Conservation (phyloP, 169 alveolate genomes). For the Amoebophrya sp. region DNA sequence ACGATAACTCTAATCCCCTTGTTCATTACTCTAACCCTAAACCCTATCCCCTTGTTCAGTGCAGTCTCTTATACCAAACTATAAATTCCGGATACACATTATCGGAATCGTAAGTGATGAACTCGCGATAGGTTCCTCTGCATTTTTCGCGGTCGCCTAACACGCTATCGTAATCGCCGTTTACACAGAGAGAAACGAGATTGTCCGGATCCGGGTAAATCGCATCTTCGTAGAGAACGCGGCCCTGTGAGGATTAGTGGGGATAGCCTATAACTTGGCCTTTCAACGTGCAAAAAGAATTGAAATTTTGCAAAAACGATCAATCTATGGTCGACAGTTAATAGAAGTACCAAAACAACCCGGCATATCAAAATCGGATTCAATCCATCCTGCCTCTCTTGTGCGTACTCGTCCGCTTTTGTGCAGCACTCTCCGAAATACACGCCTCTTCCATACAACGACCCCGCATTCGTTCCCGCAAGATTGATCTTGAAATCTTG, state of each 20-base stretch:
- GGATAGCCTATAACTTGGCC: too few species aligned
- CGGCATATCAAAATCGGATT: constrained; percentile 22
- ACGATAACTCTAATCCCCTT: too few species aligned
- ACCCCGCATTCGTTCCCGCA: constrained; percentile 48
- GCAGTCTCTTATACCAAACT: neutral
- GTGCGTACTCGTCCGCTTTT: constrained; percentile 47
- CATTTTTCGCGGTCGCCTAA: constrained; percentile 51
- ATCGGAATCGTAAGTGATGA: constrained; percentile 42
- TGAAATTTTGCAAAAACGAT: too few species aligned
- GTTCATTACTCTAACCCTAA: too few species aligned
- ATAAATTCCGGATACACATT: constrained; percentile 43
- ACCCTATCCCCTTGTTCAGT: too few species aligned
- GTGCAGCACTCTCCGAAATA: constrained; percentile 42
- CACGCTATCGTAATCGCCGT: constrained; percentile 38
- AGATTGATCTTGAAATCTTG: neutral
- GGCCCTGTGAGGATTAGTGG: too few species aligned
- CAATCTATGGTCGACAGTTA: too few species aligned
- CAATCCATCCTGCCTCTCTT: constrained; percentile 32
- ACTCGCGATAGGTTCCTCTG: constrained; percentile 47
- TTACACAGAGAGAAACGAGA: neutral
- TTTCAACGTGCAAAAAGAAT: too few species aligned
- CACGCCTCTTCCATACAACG: constrained; percentile 46
- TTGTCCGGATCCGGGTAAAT: constrained; percentile 37
- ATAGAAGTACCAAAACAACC: too few species aligned
- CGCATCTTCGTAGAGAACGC: constrained; percentile 40